These are phyloP conservation scores for Symbiodinium natans DNA, from an alignment of 73 alveolate genomes.

Conservation along the genomic window DNA sequence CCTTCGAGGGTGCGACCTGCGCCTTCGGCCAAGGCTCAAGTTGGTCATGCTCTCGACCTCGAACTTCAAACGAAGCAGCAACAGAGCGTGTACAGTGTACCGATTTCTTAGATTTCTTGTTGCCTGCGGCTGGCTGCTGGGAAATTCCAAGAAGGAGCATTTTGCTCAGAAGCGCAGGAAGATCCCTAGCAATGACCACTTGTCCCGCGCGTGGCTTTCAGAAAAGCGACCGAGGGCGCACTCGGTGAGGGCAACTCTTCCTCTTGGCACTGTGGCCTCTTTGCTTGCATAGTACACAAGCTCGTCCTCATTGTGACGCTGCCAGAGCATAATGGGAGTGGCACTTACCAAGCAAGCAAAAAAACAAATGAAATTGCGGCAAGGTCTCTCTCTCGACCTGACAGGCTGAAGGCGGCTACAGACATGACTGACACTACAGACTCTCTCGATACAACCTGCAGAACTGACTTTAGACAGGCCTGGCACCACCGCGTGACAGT, in stretches of 20 bases:
- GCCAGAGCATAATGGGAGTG: too few species aligned
- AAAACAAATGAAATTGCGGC: slow-evolving; percentile 12
- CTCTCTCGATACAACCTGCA: not conserved
- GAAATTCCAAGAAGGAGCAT: too few species aligned
- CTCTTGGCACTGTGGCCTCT: slow-evolving; percentile 46
- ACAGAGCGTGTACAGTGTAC: too few species aligned
- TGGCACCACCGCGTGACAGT: slow-evolving; percentile 90
- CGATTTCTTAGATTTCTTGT: too few species aligned
- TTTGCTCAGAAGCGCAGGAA: too few species aligned
- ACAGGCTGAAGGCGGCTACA: not conserved
- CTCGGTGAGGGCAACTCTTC: slow-evolving; percentile 45
- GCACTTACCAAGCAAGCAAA: not conserved
- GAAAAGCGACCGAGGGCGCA: slow-evolving; percentile 52
- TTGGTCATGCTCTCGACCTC: slow-evolving; percentile 58
- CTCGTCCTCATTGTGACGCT: not conserved
- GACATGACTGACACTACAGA: slow-evolving; percentile 19
- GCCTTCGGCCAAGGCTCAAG: slow-evolving; percentile 67
- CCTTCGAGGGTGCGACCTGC: not conserved
- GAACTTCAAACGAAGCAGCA: not conserved
- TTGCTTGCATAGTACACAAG: slow-evolving; percentile 63
- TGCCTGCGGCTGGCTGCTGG: too few species aligned
- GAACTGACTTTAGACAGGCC: not conserved
- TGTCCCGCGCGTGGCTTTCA: too few species aligned
- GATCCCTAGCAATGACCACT: too few species aligned
- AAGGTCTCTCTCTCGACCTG: slow-evolving; percentile 26